Evolutionary conservation across 2,329 filamentous ascomycete species (phyloP), one percentile per base, ranked within the genome.

Genomic region (Dothideomycetes sp.): DNA sequence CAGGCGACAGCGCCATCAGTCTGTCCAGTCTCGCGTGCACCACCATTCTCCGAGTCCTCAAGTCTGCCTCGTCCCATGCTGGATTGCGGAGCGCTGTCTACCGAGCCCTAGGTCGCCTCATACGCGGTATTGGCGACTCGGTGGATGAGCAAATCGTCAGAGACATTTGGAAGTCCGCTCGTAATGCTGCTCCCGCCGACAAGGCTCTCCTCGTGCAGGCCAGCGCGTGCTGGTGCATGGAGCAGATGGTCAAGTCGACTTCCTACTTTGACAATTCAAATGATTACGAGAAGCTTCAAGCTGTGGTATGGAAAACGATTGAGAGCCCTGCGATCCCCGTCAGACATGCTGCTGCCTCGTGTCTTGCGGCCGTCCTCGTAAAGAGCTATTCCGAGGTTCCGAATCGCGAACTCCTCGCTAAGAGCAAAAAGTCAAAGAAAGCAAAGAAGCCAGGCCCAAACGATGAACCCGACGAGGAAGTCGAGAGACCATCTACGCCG

Each of bases 161-260:
- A 53, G 88, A 95, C 57, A 76, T 93, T 12, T 96, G 87, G 86
- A 98, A 95, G 61, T 84, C 89, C 57, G 81, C 79, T 18, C 79
- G 91, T 46, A 85, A 72, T 59, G 73, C 82, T 49, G 82, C 82
- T 19, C 72, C 78, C 0, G 72, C 70, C 44, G 93, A 98, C 60
- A 96, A 91, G 61, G 84, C 86, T 3, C 71, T 78, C 3, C 70
- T 94, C 24, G 87, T 89, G 5, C 77, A 94, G 56, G 73, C 81
- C 12, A 75, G 78, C 41, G 83, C 85, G 7, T 93, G 84, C 53
- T 78, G 78, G 48, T 93, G 85, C 55, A 64, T 98, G 46, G 81
- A 83, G 54, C 70, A 78, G 40, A 65, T 96, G 36, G 65, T 83
- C 16, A 79, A 74, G 41, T 67, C 74, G 45, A 95, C 88, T 0